Base-by-base conservation (phyloP, 2,329 filamentous ascomycete species). In the Zopfia rhizophila region DNA sequence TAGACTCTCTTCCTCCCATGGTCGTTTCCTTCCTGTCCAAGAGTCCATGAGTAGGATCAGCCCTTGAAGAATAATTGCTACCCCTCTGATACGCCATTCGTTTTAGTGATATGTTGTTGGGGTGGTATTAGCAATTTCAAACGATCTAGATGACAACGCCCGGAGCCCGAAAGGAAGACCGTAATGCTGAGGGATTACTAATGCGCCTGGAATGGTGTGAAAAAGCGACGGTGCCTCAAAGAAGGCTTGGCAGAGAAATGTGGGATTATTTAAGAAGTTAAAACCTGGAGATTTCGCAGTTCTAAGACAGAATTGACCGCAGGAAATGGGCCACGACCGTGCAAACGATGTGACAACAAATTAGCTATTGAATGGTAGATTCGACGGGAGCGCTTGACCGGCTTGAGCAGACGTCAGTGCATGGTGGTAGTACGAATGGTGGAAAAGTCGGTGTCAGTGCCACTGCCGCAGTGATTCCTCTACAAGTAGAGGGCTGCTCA, bases 31-130 rank as follows among this genome's bases (percentile, higher is more conserved):
- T 49, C 46, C 48, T 19, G 55, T 55, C 42, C 55, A 48, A 53
- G 58, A 58, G 43, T 64, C 62, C 65, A 70, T 67, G 45, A 55
- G 56, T 64, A 25, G 51, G 38, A 52, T 51, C 42, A 47, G 48
- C 53, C 48, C 53, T 53, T 33, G 38, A 43, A 45, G 42, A 58
- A 42, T 44, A 40, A 31, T 45, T 45, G 48, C 46, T 48, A 42
- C 48, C 41, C 53, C 42, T 52, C 46, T 30, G 37, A 39, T 53
- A 51, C 58, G 61, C 63, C 62, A 68, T 66, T 44, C 59, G 58
- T 45, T 48, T 56, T 27, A 28, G 31, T 45, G 43, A 49, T 38
- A 50, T 37, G 45, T 49, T 35, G 17, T 38, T 22, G 33, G 45
- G 48, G 28, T 13, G 35, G 40, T 41, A 48, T 53, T 55, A 56